Evolutionary conservation across 441 rosid species (phyloP).

Genomic region (Adansonia rubrostipa): DNA sequence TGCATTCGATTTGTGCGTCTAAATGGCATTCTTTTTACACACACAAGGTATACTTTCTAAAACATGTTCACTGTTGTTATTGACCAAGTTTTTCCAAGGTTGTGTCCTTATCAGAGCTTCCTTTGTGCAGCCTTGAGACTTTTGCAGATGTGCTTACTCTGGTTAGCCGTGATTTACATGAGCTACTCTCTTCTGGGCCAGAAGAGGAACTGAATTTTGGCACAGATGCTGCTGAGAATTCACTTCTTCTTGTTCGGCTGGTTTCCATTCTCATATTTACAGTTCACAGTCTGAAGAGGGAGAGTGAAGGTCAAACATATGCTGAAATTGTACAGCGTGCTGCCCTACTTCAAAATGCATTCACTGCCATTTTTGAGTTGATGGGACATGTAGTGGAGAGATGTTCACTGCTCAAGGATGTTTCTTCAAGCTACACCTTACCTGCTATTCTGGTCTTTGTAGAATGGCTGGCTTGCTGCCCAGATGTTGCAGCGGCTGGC

Average conservation of each 20-base stretch:
- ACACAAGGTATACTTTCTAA: slow-evolving; percentile 64
- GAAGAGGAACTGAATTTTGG: slow-evolving; percentile 74
- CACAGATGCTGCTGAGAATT: slow-evolving; percentile 64
- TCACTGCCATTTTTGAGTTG: slow-evolving; percentile 72
- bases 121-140: slow-evolving; percentile 77
- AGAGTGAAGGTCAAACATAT: slow-evolving; percentile 80
- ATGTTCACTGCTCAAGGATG: slow-evolving; percentile 64
- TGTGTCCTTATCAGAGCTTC: slow-evolving; percentile 16
- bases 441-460: slow-evolving; percentile 84
- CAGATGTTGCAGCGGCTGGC: slow-evolving; percentile 64
- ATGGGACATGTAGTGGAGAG: slow-evolving; percentile 66
- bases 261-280: slow-evolving; percentile 74
- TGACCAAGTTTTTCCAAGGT: background rate
- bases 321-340: slow-evolving; percentile 93
- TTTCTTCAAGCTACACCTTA: slow-evolving; percentile 71
- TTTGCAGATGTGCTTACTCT: slow-evolving; percentile 72
- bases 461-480: slow-evolving; percentile 93
- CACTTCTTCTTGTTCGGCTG: slow-evolving; percentile 66
- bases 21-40: slow-evolving; percentile 88
- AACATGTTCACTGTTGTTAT: slow-evolving; percentile 14
- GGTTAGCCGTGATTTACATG: slow-evolving; percentile 59
- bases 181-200: slow-evolving; percentile 69
- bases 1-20: slow-evolving; percentile 82
- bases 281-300: slow-evolving; percentile 70
- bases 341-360: slow-evolving; percentile 78